A percentile compares a stretch with the other conserved stretches of the same genome.
These are phyloP conservation scores for Phytophthora pisi DNA, from an alignment of 352 stramenopile species.

Conservation along the genomic window DNA sequence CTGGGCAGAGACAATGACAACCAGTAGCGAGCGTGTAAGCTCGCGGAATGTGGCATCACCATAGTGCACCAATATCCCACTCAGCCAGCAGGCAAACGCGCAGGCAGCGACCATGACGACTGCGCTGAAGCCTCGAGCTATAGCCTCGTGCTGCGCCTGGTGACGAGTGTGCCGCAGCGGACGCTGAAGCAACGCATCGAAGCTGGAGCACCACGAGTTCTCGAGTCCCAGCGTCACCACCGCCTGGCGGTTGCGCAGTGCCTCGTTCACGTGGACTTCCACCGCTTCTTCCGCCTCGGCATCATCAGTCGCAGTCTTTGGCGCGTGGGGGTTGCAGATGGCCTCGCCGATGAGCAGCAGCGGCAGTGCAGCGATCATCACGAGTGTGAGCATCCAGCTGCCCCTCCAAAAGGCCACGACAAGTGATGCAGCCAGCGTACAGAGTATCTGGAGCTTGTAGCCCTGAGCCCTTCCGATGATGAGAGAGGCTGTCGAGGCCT, in stretches of 20 bases:
- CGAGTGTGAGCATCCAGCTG: constrained; percentile 65
- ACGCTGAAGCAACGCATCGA: constrained; percentile 29
- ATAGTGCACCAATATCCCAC: constrained; percentile 47
- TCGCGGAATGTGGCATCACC: constrained; percentile 50
- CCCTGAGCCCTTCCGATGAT: constrained; percentile 48
- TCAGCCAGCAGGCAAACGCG: constrained; percentile 68
- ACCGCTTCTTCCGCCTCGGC: constrained; percentile 26
- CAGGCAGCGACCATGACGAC: constrained; percentile 47
- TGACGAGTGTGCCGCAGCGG: constrained; percentile 22
- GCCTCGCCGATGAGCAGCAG: constrained; percentile 58
- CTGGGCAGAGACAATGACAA: constrained; percentile 47
- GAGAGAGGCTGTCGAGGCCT: constrained; percentile 53
- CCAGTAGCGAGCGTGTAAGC: constrained; percentile 48
- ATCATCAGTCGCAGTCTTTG: constrained; percentile 4
- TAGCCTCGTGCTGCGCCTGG: constrained; percentile 39
- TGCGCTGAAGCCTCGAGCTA: constrained; percentile 71
- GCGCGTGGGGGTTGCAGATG: constrained; percentile 23
- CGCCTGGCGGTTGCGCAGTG: constrained; percentile 47
- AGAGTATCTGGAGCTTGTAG: constrained; percentile 50
- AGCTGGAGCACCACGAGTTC: constrained; percentile 35
- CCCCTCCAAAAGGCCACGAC: constrained; percentile 51
- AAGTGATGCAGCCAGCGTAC: constrained; percentile 40
- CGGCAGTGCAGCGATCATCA: constrained; percentile 63
- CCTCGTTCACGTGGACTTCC: constrained; percentile 50
- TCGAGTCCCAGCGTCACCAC: constrained; percentile 49